These are phyloP conservation scores for Rhazya stricta DNA, from an alignment of 257 asterid species.

Conservation along the genomic window DNA sequence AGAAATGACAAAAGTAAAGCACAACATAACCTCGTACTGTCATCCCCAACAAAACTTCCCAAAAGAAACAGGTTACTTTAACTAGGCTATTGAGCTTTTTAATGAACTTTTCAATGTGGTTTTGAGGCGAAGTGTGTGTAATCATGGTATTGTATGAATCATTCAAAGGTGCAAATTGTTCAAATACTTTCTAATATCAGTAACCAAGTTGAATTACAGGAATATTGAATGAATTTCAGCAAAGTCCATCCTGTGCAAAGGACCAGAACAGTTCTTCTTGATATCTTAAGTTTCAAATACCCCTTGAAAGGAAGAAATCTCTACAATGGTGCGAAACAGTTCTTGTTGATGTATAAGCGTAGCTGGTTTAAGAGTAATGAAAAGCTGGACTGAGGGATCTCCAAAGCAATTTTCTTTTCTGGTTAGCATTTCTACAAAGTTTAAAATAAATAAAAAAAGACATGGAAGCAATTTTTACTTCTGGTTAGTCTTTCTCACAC, in stretches of 20 bases:
- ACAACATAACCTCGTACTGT: neutral
- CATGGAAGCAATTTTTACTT: neutral
- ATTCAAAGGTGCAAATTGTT: neutral
- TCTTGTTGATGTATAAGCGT: neutral
- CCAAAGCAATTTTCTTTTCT: neutral
- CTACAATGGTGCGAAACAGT: neutral
- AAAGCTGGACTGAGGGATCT: neutral
- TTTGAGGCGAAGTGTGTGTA: neutral
- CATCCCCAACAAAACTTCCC: neutral
- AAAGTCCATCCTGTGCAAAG: neutral
- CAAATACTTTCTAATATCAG: neutral
- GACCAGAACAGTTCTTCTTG: neutral
- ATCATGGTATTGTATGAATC: neutral
- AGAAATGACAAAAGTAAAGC: neutral
- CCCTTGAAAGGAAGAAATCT: neutral
- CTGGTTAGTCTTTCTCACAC: neutral
- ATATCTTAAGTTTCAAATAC: neutral
- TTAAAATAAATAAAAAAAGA: neutral
- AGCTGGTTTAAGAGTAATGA: neutral
- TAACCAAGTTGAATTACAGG: neutral
- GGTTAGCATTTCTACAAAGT: neutral
- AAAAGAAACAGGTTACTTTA: neutral
- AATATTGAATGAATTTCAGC: neutral
- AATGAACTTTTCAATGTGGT: neutral
- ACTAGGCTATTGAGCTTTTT: neutral